Conservation (phyloP, 257 asterid species). For the Fraxinus americana region DNA sequence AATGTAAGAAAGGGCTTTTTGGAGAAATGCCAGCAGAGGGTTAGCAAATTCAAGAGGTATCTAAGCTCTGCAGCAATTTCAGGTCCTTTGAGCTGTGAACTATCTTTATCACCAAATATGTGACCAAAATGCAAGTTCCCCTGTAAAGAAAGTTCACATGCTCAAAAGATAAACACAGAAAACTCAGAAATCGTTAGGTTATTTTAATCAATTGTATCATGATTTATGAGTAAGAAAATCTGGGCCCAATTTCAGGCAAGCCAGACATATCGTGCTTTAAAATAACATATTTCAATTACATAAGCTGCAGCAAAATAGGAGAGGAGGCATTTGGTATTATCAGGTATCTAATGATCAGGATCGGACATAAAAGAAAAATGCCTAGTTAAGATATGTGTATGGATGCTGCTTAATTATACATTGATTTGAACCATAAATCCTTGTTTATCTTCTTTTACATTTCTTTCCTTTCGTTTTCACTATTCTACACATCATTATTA, state of each 20-base stretch:
- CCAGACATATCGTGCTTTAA: constrained; percentile 6
- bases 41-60: constrained; percentile 74
- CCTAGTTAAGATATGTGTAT: not conserved
- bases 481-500: not conserved
- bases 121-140: constrained; percentile 74
- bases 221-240: not conserved
- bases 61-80: constrained; percentile 77
- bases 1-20: constrained; percentile 81
- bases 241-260: constrained; percentile 4
- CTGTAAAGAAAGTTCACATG: constrained; percentile 46
- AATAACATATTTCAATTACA: constrained; percentile 6
- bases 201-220: not conserved
- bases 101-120: constrained; percentile 82
- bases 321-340: not conserved
- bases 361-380: not conserved
- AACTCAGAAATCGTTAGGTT: not conserved
- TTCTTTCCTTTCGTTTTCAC: not conserved
- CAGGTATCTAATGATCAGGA: not conserved
- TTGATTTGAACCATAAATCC: not conserved
- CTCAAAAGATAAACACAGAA: constrained; percentile 16
- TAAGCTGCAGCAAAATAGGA: not conserved
- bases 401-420: not conserved
- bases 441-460: not conserved
- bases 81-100: constrained; percentile 73
- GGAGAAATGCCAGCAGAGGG: constrained; percentile 97